Evolutionary conservation across 208 protist genomes (phyloP), one percentile per base, ranked within the genome.

Genomic region (Crithidia thermophila): DNA sequence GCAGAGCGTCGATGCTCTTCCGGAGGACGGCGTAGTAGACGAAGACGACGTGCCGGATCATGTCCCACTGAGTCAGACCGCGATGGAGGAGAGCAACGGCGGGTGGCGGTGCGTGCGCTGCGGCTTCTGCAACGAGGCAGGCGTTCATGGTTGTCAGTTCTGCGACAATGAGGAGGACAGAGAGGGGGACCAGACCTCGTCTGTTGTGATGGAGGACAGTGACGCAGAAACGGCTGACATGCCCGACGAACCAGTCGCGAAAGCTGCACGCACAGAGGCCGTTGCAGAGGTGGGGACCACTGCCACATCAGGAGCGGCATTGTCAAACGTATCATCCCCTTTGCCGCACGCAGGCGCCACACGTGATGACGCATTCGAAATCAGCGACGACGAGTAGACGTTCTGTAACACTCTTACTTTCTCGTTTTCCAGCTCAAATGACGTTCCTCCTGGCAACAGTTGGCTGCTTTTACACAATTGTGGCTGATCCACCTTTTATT

Each of bases 71-170:
- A 62, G 21, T 16, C 45, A 53, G 30, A 51, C n/a, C 14, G 64
- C 42, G 0, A 14, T 25, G 28, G n/a, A 60, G 0, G 42, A 58
- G 43, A 14, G 52, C 33, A 23, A 58, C 14, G 55, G 42, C 8
- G 31, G 58, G 6, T 82, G 76, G 72, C 39, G 9, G 42, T 82
- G 76, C 33, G n/a, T 51, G 14, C 76, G 76, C 6, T 82, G 76
- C 49, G 67, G 63, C 2, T 82, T 77, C 34, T 67, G 49, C 37
- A 82, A 82, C 51, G 42, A 47, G 14, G 30, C 36, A 3, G 36
- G 16, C 18, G 37, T n/a, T 10, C 39, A 33, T 6, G 16, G 51
- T 9, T 40, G 59, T 11, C 31, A 50, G 34, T 45, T 42, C 7
- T 52, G 42, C 20, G 53, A 50, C 23, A 27, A 43, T 52, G 47